A percentile compares a stretch with the other conserved stretches of the same genome.
phyloP scores from a whole-genome alignment of 768 basidiomycete genomes.

The Plicaturopsis crispa region DNA sequence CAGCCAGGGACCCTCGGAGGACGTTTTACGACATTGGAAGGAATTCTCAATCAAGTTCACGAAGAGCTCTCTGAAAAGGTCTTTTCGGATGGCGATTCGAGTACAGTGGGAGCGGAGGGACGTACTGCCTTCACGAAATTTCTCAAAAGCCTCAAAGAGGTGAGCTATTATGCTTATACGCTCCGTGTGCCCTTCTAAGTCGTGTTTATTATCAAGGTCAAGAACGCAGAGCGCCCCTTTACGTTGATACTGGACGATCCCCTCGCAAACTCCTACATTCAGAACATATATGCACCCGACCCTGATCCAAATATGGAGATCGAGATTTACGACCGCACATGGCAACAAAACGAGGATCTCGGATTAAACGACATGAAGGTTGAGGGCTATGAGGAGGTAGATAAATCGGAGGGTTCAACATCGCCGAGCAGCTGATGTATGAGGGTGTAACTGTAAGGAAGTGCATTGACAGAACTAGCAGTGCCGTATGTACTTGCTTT shows the following conservation, averaged over 20 bases:
- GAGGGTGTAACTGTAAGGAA: neutral
- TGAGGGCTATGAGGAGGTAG: constrained; percentile 54
- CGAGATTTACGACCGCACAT: constrained; percentile 76
- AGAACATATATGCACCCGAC: constrained; percentile 96
- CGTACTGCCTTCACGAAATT: constrained; percentile 66
- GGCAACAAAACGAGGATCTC: constrained; percentile 90
- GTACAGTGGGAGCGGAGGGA: constrained; percentile 28
- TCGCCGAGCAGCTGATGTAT: neutral
- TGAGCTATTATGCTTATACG: constrained; percentile 21
- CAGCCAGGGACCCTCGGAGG: constrained; percentile 94
- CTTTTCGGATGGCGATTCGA: constrained; percentile 67
- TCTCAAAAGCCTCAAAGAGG: constrained; percentile 68
- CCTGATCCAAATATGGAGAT: constrained; percentile 90
- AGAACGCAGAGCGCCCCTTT: constrained; percentile 71
- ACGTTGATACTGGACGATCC: constrained; percentile 95
- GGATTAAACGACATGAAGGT: constrained; percentile 89
- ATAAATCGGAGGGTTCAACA: constrained; percentile 10
- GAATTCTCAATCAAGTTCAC: constrained; percentile 89
- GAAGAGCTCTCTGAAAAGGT: constrained; percentile 90
- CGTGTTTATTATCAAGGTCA: constrained; percentile 43
- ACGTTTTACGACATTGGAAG: constrained; percentile 95
- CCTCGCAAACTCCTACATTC: constrained; percentile 89
- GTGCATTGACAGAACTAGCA: too few species aligned
- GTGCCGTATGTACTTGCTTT: too few species aligned
- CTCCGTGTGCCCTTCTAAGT: neutral